These are phyloP conservation scores for Cenchrus americanus DNA, from an alignment of 176 grass and related monocot species.

Conservation along the genomic window DNA sequence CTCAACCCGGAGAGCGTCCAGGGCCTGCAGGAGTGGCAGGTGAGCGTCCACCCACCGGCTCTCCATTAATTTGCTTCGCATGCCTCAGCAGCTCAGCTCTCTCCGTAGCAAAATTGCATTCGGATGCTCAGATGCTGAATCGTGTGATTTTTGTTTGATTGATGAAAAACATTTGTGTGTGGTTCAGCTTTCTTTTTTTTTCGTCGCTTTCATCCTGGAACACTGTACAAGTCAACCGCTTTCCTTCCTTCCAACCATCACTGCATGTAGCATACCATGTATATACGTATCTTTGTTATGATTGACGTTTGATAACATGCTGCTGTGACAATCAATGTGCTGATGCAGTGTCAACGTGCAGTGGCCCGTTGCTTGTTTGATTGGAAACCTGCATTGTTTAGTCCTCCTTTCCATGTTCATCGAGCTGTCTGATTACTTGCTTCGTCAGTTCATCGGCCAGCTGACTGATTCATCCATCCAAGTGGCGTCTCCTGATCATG, in stretches of 20 bases:
- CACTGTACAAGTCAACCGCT: conserved; percentile 31
- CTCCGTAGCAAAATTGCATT: background rate
- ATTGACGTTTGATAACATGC: conserved; percentile 1
- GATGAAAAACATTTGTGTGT: background rate
- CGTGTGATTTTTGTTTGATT: background rate
- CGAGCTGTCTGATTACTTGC: conserved; percentile 6
- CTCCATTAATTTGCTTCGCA: background rate
- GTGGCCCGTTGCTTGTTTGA: conserved; percentile 20
- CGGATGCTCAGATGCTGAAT: background rate
- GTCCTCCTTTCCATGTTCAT: background rate
- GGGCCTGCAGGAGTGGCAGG: conserved; percentile 83
- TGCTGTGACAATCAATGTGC: conserved; percentile 13
- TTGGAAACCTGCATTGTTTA: conserved; percentile 28
- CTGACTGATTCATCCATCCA: background rate
- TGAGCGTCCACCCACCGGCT: background rate
- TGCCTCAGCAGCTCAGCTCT: background rate
- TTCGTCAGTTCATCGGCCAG: background rate
- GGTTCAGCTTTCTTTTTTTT: background rate
- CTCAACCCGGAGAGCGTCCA: conserved; percentile 81
- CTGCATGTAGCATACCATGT: background rate
- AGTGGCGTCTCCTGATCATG: conserved; percentile 6
- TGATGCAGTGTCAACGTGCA: conserved; percentile 7
- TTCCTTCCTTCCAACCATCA: background rate
- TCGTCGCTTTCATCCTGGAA: background rate
- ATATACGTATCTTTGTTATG: conserved; percentile 1